These are phyloP conservation scores for Kodamaea hsintzibuensis DNA, from an alignment of 805 yeast species.

Conservation along the genomic window DNA sequence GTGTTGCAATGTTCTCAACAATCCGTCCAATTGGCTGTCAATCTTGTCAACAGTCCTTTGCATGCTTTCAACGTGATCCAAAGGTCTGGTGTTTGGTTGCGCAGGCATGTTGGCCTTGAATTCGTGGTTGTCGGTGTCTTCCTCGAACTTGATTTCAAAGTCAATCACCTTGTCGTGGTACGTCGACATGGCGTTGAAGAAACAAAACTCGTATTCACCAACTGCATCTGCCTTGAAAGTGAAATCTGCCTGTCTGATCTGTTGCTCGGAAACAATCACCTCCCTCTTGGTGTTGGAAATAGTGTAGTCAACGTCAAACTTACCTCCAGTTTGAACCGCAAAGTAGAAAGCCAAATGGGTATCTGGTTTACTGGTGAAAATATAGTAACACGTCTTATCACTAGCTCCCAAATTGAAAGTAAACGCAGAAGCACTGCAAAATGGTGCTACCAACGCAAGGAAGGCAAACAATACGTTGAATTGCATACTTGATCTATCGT, in stretches of 20 bases:
- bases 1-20: conserved; percentile 66
- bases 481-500: neutral
- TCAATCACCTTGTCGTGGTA: conserved; percentile 82
- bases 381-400: conserved; percentile 70
- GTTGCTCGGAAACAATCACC: conserved; percentile 52
- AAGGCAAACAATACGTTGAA: neutral
- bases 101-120: conserved; percentile 65
- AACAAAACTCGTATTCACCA: conserved; percentile 90
- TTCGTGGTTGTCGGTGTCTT: conserved; percentile 32
- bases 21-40: conserved; percentile 57
- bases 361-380: conserved; percentile 59
- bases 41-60: conserved; percentile 56
- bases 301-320: conserved; percentile 75
- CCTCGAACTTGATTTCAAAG: conserved; percentile 66
- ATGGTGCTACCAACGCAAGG: conserved; percentile 4
- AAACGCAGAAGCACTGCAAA: conserved; percentile 51
- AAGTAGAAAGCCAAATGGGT: conserved; percentile 72
- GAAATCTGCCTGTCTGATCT: conserved; percentile 80
- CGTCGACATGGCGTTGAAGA: conserved; percentile 77
- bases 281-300: conserved; percentile 59
- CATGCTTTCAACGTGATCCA: conserved; percentile 54
- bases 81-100: conserved; percentile 47
- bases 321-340: conserved; percentile 81
- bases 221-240: conserved; percentile 58
- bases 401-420: conserved; percentile 77